Evolutionary conservation across 495 filamentous ascomycete genomes (phyloP), one percentile per base, ranked within the genome.

Genomic region (Xylaria intraflava): DNA sequence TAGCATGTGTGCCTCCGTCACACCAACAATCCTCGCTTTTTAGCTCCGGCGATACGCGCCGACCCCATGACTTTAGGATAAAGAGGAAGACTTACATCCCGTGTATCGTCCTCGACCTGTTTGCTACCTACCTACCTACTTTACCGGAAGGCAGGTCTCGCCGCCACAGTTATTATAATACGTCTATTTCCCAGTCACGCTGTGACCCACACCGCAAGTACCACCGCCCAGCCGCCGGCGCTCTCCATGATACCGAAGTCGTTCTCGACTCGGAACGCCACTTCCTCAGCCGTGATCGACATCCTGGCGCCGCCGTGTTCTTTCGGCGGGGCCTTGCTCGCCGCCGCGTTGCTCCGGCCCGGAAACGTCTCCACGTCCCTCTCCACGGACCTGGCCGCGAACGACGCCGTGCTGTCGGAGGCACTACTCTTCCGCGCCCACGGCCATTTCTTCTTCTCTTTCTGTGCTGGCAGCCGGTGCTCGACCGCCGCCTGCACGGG

Each of bases 231-330:
- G 0, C 79, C 79, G 0, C 58, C 68, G 53, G 62, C 48, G n/a
- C 72, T 78, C 53, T 79, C 78, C 60, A 69, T 75, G 9, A 83
- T 55, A 0, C 79, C 79, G 52, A 81, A 65, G 3, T 72, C 69
- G 53, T 79, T 83, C 66, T 78, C 73, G 39, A 59, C 65, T 19
- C 78, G 58, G 53, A 83, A 78, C 1, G 72, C 72, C 9, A 80
- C 69, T 53, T 81, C 79, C 20, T 80, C 67, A 10, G 72, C 76
- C 17, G 68, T 60, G 2, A 74, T 72, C 16, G 55, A 56, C 65
- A 79, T 73, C 4, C 49, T 41, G 0, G 59, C 55, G 26, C 60
- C 65, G 16, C 71, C 59, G 0, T 53, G 49, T 3, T 60, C 52
- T 14, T 58, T 45, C 19, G 46, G 46, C 16, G 16, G 51, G 7